These are phyloP conservation scores for Colletotrichum sp. DNA, from an alignment of 2,329 filamentous ascomycete species.

Conservation along the genomic window DNA sequence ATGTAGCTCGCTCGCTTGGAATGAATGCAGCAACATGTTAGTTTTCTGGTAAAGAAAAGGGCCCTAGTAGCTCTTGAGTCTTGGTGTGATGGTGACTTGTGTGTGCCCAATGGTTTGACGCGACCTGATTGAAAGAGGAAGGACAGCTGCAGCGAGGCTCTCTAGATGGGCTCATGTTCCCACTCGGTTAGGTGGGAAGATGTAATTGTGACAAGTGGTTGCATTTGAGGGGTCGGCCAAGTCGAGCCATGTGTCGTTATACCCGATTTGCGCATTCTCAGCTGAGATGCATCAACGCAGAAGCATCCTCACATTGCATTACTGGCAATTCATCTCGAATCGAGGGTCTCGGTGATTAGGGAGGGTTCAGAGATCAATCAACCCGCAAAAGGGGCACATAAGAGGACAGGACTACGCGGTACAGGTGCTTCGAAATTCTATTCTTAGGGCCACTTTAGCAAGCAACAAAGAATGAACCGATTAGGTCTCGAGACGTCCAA, in stretches of 20 bases:
- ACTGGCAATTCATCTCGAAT: neutral
- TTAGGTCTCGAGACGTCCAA: neutral
- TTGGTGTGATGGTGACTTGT: neutral
- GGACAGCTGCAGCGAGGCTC: neutral
- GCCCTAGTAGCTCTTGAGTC: neutral
- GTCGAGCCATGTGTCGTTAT: neutral
- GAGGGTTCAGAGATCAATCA: neutral
- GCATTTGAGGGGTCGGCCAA: neutral
- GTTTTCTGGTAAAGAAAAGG: neutral
- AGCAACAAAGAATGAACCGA: neutral
- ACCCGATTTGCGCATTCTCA: neutral
- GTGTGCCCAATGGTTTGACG: neutral
- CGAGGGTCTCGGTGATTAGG: neutral
- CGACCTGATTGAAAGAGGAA: constrained; percentile 3
- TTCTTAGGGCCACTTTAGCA: neutral
- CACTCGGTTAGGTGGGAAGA: neutral
- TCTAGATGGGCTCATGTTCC: neutral
- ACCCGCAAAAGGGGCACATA: neutral
- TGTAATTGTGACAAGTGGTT: neutral
- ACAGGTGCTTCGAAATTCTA: neutral
- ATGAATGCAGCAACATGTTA: constrained; percentile 18
- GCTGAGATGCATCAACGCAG: neutral
- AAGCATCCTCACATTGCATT: neutral
- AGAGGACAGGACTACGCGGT: neutral
- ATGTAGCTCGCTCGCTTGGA: constrained; percentile 9